phyloP scores from a whole-genome alignment of 73 alveolate genomes.

The Durusdinium trenchii region DNA sequence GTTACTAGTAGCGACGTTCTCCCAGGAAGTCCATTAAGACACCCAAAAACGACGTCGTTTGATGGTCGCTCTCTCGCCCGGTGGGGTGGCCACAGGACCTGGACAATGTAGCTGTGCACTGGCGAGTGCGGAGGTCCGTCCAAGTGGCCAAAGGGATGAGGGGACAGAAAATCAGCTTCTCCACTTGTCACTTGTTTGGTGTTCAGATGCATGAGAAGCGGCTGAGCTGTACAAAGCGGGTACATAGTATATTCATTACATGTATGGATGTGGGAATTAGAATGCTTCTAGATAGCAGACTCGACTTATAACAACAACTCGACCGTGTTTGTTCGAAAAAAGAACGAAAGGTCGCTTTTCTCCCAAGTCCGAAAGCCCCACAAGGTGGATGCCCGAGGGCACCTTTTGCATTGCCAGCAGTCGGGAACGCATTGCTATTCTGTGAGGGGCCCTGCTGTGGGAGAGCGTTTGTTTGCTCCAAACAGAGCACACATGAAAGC shows the following conservation, averaged over 20 bases:
- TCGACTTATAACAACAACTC: too few relatives aligned
- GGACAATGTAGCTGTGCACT: constrained; percentile 85
- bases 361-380: too few relatives aligned
- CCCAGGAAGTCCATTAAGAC: too few relatives aligned
- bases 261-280: background rate
- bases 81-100: constrained; percentile 58
- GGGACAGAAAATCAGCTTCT: too few relatives aligned
- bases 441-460: background rate
- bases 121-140: constrained; percentile 71
- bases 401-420: constrained; percentile 94
- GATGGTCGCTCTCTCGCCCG: too few relatives aligned
- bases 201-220: too few relatives aligned
- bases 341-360: too few relatives aligned
- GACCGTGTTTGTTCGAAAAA: too few relatives aligned
- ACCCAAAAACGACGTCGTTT: too few relatives aligned
- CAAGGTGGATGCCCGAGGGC: constrained; percentile 95
- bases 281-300: background rate
- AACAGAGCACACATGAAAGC: background rate
- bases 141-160: background rate
- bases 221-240: background rate
- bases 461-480: background rate
- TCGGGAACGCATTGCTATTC: constrained; percentile 87
- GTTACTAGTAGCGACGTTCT: too few relatives aligned
- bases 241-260: background rate
- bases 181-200: too few relatives aligned